Evolutionary conservation across 1,284 basidiomycete species (phyloP), one percentile per base, ranked within the genome.

Genomic region (Puccinia hordei): DNA sequence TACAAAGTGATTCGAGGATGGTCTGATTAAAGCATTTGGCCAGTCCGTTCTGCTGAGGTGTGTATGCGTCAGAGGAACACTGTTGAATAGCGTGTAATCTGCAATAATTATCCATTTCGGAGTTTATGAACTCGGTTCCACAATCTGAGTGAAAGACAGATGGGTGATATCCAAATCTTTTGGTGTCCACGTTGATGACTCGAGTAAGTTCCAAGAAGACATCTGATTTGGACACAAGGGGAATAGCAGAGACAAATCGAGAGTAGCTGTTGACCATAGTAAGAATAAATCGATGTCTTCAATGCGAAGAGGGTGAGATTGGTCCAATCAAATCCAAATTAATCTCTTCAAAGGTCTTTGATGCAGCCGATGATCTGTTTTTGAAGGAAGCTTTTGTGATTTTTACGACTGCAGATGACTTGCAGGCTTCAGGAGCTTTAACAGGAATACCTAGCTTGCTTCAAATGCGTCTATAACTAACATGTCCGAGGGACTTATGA

Each of bases 61-160:
- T 75, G 5, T 75, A 61, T 3, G 73, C 38, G 51, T 51, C 24
- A 22, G 73, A 63, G 13, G 53, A 51, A 5, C 6, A 3, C n/a
- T 63, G 61, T 8, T 15, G 17, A 35, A 75, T 75, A 3, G 9
- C 17, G 19, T 65, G 15, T n/a, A 49, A 15, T 17, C 44, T 1
- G 19, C 44, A 61, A 24, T 55, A 61, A 12, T 75, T n/a, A 3
- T 44, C 53, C 13, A 75, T 22, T 0, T 9, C 17, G 6, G 8
- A 13, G 59, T 75, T 75, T 12, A 65, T 12, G 30, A 75, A 75
- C 51, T 75, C 59, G 13, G 53, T 44, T 13, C 73, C 73, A 2
- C 46, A 8, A n/a, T 75, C 24, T 1, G 59, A 65, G 24, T 71
- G 68, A 17, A 71, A 8, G 9, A 71, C 46, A 9, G 44, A 53